Percentiles rank a stretch among this genome's conserved stretches.
These are phyloP conservation scores for Austroboletus novae-zelandiae DNA, from an alignment of 1,284 basidiomycete genomes.

Conservation along the genomic window DNA sequence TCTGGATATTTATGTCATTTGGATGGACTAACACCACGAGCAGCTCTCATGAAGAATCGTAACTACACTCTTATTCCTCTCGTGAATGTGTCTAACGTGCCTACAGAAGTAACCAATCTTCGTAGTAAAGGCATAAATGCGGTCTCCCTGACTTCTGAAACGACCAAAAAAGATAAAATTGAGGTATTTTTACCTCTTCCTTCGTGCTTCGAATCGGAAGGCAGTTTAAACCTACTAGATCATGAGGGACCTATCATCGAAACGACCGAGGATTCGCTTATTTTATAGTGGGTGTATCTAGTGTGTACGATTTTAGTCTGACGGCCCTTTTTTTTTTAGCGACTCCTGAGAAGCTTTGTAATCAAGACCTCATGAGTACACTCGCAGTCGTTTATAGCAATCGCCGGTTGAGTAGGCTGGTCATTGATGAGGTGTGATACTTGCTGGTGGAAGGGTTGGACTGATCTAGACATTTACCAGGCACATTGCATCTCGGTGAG, in stretches of 20 bases:
- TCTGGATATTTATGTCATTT: background rate
- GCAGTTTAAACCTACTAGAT: conserved; percentile 43
- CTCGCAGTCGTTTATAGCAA: conserved; percentile 53
- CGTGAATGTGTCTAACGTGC: conserved; percentile 4
- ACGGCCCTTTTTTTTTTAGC: conserved; percentile 32
- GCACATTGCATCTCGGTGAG: conserved; percentile 84
- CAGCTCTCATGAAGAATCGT: conserved; percentile 86
- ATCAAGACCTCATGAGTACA: conserved; percentile 49
- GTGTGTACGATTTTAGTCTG: background rate
- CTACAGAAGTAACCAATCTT: conserved; percentile 65
- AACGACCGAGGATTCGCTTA: conserved; percentile 58
- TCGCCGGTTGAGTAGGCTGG: conserved; percentile 63
- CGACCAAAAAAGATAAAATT: conserved; percentile 48
- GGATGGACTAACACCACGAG: background rate
- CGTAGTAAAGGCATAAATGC: conserved; percentile 55
- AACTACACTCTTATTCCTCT: conserved; percentile 16
- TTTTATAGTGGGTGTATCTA: conserved; percentile 62
- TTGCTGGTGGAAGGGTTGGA: background rate
- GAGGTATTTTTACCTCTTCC: conserved; percentile 43
- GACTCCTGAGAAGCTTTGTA: conserved; percentile 75
- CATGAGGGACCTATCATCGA: conserved; percentile 58
- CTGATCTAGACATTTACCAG: conserved; percentile 33
- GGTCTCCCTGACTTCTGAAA: conserved; percentile 69
- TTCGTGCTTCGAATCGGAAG: background rate
- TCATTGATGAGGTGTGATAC: conserved; percentile 72